Evolutionary conservation across 2,329 filamentous ascomycete species (phyloP).

Genomic region (Cladophialophora yegresii): DNA sequence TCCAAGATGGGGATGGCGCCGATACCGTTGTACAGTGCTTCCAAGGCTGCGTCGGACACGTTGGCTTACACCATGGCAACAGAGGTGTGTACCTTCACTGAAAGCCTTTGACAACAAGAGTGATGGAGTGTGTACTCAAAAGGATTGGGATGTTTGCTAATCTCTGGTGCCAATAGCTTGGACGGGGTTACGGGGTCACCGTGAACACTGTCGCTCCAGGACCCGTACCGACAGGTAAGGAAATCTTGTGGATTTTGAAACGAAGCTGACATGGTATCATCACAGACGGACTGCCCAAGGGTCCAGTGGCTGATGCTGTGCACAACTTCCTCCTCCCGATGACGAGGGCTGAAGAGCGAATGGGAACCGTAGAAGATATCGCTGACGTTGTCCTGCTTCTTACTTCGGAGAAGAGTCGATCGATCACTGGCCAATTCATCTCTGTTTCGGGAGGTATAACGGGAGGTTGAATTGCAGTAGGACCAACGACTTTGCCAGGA

Average conservation of each 20-base stretch:
- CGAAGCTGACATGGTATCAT: background rate
- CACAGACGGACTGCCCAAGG: conserved; percentile 56
- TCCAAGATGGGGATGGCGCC: conserved; percentile 26
- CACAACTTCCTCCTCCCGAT: conserved; percentile 51
- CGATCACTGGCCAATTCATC: conserved; percentile 53
- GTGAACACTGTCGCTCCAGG: conserved; percentile 58
- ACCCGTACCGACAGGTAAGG: conserved; percentile 47
- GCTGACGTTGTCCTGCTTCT: conserved; percentile 52
- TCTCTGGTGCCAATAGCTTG: conserved; percentile 37
- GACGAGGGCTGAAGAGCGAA: conserved; percentile 49
- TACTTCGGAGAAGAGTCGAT: conserved; percentile 42
- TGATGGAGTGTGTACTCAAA: background rate
- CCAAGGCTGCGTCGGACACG: conserved; percentile 63
- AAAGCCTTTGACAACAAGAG: background rate
- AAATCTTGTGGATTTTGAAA: background rate
- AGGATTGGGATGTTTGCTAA: conserved; percentile 44
- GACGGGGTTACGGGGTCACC: conserved; percentile 49
- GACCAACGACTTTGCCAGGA: background rate
- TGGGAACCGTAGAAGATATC: conserved; percentile 55
- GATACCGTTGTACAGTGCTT: conserved; percentile 52
- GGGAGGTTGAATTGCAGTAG: conserved; percentile 9
- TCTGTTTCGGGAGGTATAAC: conserved; percentile 48
- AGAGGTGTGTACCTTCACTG: conserved; percentile 45
- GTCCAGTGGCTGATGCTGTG: conserved; percentile 51
- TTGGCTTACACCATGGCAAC: conserved; percentile 59